These are phyloP conservation scores for Wakefieldia striispora DNA, from an alignment of 768 basidiomycete genomes.

Conservation along the genomic window DNA sequence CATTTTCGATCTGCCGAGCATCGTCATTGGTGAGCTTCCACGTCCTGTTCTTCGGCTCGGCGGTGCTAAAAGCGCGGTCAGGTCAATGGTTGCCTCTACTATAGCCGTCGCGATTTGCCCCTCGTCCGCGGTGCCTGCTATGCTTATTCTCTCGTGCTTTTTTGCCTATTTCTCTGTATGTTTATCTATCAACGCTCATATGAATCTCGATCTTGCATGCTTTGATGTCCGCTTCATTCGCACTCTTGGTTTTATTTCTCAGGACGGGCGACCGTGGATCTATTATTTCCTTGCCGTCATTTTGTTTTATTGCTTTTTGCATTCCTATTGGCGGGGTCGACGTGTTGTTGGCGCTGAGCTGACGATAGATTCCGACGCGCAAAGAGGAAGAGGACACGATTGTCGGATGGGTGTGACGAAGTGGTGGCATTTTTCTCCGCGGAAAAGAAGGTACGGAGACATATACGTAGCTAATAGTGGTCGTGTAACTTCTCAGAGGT, in stretches of 20 bases:
- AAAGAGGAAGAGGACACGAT: too few species aligned
- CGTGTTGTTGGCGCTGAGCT: too few species aligned
- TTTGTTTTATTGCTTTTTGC: neutral
- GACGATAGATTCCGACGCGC: too few species aligned
- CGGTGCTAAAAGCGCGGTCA: slow-evolving; percentile 23
- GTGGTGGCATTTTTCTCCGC: too few species aligned
- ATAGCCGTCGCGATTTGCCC: slow-evolving; percentile 32
- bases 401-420: too few species aligned
- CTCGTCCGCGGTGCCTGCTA: neutral
- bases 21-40: slow-evolving; percentile 74
- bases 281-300: neutral
- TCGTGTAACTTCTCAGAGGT: neutral
- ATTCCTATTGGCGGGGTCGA: too few species aligned
- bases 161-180: slow-evolving; percentile 3
- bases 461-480: too few species aligned
- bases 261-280: neutral
- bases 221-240: neutral
- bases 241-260: neutral
- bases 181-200: neutral
- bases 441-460: too few species aligned
- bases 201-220: neutral
- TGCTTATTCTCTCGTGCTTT: neutral
- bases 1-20: slow-evolving; percentile 84
- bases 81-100: slow-evolving; percentile 88
- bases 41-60: too few species aligned